These are phyloP conservation scores for Globisporangium spiculum DNA, from an alignment of 352 stramenopile genomes.

Conservation along the genomic window DNA sequence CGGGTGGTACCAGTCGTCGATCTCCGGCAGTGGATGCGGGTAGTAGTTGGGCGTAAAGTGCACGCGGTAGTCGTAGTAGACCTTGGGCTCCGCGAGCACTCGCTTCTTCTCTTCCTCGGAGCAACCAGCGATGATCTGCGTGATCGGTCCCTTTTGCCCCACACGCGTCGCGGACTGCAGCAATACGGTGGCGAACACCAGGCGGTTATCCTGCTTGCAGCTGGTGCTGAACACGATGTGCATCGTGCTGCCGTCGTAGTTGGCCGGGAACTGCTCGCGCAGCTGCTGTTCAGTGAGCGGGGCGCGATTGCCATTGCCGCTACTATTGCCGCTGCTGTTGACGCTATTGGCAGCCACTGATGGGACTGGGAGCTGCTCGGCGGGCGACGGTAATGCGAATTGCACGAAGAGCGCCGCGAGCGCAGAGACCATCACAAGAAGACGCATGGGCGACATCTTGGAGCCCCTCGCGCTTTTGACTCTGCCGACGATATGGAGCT, in stretches of 20 bases:
- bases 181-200: conserved; percentile 21
- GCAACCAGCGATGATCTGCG: conserved; percentile 30
- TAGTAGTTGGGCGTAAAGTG: conserved; percentile 27
- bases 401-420: background rate
- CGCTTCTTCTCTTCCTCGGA: conserved; percentile 9
- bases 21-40: conserved; percentile 18
- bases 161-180: conserved; percentile 23
- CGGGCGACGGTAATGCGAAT: background rate
- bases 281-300: background rate
- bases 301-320: too few species aligned
- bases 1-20: conserved; percentile 25
- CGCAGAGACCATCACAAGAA: background rate
- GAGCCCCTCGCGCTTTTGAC: background rate
- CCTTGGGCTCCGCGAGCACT: conserved; percentile 14
- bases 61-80: conserved; percentile 29
- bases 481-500: background rate
- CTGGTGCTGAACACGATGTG: conserved; percentile 33
- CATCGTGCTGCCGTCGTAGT: conserved; percentile 20
- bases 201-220: conserved; percentile 22
- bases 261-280: conserved; percentile 7
- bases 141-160: conserved; percentile 28
- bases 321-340: background rate
- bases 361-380: background rate
- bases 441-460: background rate
- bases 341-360: background rate